A percentile compares a stretch with the other conserved stretches of the same genome.
Conservation (phyloP, 1,284 basidiomycete genomes). For the Ustilago esculenta region DNA sequence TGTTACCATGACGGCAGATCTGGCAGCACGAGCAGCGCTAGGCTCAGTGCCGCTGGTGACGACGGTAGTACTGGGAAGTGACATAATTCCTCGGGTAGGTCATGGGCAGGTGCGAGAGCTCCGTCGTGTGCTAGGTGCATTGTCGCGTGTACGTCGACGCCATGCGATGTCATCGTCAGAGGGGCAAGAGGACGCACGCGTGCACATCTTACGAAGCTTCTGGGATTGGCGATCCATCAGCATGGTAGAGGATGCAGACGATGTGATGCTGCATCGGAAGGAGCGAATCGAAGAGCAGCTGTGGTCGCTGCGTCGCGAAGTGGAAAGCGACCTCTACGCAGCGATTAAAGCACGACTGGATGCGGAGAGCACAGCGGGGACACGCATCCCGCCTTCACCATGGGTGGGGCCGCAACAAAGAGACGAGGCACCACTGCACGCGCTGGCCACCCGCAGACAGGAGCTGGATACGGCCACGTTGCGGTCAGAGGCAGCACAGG, state of each 20-base stretch:
- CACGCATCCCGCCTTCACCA: conserved; percentile 52
- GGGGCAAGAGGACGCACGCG: conserved; percentile 46
- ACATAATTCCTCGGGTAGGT: conserved; percentile 62
- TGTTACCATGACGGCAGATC: conserved; percentile 58
- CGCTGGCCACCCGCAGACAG: conserved; percentile 55
- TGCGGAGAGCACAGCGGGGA: conserved; percentile 14
- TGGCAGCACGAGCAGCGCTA: conserved; percentile 49
- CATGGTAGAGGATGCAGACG: conserved; percentile 43
- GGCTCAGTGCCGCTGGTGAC: conserved; percentile 61
- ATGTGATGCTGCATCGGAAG: conserved; percentile 57
- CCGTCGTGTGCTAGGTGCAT: conserved; percentile 63
- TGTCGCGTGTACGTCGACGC: conserved; percentile 60
- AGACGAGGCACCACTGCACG: conserved; percentile 53
- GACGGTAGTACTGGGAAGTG: conserved; percentile 58
- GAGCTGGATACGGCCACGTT: conserved; percentile 58
- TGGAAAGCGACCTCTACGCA: conserved; percentile 63
- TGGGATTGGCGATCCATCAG: conserved; percentile 61
- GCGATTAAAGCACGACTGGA: conserved; percentile 54
- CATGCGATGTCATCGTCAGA: conserved; percentile 36
- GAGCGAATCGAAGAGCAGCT: conserved; percentile 58
- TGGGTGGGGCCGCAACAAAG: conserved; percentile 57
- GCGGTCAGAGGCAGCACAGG: conserved; percentile 54
- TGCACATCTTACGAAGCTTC: conserved; percentile 60
- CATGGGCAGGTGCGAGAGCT: conserved; percentile 65
- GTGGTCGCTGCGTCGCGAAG: conserved; percentile 63